A percentile compares a stretch with the other conserved stretches of the same genome.
These are phyloP conservation scores for Pseudozyma hubeiensis DNA, from an alignment of 1,284 basidiomycete genomes.

Conservation along the genomic window DNA sequence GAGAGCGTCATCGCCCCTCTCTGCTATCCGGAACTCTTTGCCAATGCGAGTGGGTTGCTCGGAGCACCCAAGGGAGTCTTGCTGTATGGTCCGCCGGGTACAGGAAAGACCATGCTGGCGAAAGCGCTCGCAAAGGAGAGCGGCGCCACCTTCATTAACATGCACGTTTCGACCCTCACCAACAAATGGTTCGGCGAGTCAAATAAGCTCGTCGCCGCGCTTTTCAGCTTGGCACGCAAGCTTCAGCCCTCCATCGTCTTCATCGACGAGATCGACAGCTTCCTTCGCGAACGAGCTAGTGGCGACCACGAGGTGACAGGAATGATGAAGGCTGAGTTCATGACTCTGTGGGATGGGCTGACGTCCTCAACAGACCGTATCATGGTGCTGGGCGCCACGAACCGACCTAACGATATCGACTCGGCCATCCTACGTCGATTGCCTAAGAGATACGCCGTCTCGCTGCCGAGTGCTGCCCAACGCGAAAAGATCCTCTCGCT, in stretches of 20 bases:
- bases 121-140: slow-evolving; percentile 79
- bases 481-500: slow-evolving; percentile 88
- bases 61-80: slow-evolving; percentile 73
- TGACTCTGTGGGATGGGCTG: slow-evolving; percentile 99
- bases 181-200: slow-evolving; percentile 93
- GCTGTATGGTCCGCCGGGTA: slow-evolving; percentile 70
- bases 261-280: slow-evolving; percentile 86
- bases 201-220: slow-evolving; percentile 89
- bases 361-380: slow-evolving; percentile 83
- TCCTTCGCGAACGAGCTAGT: slow-evolving; percentile 84
- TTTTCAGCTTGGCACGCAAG: slow-evolving; percentile 81
- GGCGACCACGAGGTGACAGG: slow-evolving; percentile 97
- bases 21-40: slow-evolving; percentile 89
- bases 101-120: slow-evolving; percentile 71
- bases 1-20: slow-evolving; percentile 98
- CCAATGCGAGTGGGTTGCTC: slow-evolving; percentile 73
- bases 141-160: slow-evolving; percentile 85
- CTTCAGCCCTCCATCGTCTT: slow-evolving; percentile 82
- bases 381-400: slow-evolving; percentile 93
- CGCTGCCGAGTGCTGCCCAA: slow-evolving; percentile 83
- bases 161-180: slow-evolving; percentile 72
- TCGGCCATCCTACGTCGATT: slow-evolving; percentile 92
- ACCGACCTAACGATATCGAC: slow-evolving; percentile 94
- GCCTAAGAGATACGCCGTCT: slow-evolving; percentile 95
- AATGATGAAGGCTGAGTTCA: slow-evolving; percentile 99